Base-by-base conservation (phyloP, 2,329 filamentous ascomycete species). In the Celoporthe dispersa region DNA sequence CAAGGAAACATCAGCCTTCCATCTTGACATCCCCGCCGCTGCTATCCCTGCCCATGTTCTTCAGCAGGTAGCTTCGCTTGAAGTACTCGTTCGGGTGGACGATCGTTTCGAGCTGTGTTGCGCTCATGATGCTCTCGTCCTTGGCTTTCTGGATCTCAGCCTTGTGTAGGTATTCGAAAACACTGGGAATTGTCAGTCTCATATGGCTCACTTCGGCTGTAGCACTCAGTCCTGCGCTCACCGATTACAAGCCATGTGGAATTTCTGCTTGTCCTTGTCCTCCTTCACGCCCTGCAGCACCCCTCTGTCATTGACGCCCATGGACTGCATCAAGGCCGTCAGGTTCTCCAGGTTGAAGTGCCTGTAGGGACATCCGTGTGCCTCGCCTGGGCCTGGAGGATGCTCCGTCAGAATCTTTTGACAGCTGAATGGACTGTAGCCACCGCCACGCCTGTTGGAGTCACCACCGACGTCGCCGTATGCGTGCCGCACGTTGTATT, bases 31-130 rank as follows among this genome's bases (percentile, higher is more conserved):
- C 67, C 22, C 69, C 87, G 25, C 83, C 81, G 71, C 82, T 82
- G 31, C 81, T 79, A 11, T 71, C 70, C 72, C 85, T 89, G 65
- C 81, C 90, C 35, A 97, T 80, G 78, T 96, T 93, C 84, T 94
- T 97, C 72, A 99, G 83, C 75, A 97, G 77, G 80, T 94, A 98
- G 79, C 94, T 97, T 68, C 95, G 87, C 85, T 97, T 98, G 81
- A 98, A 99, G 81, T 98, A 99, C 74, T 95, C 94, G 79, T 99
- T 99, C 14, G 96, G 96, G 81, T 99, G 96, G 31, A 97, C 91
- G 78, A 99, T 97, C 0, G 95, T 98, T 81, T 98, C 95, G 57
- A 97, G 85, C 79, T 97, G 93, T 22, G 89, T 89, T 8, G 90
- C 83, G 16, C 86, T 90, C 89, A 91, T 91, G 66, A 90, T 84